Base-by-base conservation (phyloP, 2,329 filamentous ascomycete species). In the Penicillium capsulatum region DNA sequence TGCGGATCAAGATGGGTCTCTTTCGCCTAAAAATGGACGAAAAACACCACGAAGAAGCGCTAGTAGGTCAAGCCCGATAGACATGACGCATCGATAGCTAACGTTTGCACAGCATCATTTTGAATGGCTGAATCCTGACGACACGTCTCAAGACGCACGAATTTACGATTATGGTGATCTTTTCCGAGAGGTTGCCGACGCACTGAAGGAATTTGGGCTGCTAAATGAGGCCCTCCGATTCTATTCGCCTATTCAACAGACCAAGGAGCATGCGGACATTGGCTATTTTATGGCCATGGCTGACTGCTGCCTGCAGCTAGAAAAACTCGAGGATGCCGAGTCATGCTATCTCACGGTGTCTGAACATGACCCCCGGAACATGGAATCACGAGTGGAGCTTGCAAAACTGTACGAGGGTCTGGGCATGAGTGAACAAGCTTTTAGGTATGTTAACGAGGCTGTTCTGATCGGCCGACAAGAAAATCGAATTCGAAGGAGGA, bases 401-500 rank as follows among this genome's bases (percentile, higher is more conserved):
- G 87, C 87, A 9, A 89, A 85, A 54, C 79, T 96, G 63, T 95
- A 94, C 57, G 87, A 94, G 60, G 80, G 76, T 47, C 76, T 77
- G 31, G 81, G 81, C 47, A 79, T 83, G 66, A 80, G 77, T 15
- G 84, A 89, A 54, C 80, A 87, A 55, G 89, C 89, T 1, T 78
- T 89, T 42, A 81, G 84, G 43, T 77, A 89, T 35, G 80, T 86
- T 34, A 84, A 83, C 22, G 84, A 94, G 59, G 81, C 86, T 7
- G 76, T 91, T 51, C 73, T 79, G 20, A 68, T 89, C 19, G 73
- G 73, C n/a, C 67, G 68, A 59, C 63, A 64, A 39, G 64, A 67
- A 45, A 58, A 47, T 33, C 54, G 55, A 42, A 58, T 46, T 28
- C 54, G 54, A 31, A 51, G 56, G 39, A 57, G 51, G 38, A 54